Conservation (phyloP, 495 filamentous ascomycete species). For the Penicillium pancosmium region DNA sequence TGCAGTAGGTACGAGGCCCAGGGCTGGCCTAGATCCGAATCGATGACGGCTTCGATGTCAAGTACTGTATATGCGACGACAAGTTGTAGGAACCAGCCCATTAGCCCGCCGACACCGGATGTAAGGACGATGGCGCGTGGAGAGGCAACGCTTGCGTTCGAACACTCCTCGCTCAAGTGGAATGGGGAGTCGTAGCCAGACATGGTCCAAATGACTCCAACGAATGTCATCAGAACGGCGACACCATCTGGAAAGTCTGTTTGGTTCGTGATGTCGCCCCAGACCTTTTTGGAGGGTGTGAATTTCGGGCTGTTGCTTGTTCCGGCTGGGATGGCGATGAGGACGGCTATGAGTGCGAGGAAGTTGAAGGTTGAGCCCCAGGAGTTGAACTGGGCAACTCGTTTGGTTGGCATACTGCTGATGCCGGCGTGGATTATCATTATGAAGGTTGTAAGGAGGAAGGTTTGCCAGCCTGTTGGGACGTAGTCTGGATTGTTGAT, state of each 20-base stretch:
- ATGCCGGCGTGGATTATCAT: conserved; percentile 72
- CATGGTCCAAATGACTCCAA: conserved; percentile 67
- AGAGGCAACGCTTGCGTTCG: conserved; percentile 73
- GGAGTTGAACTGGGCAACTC: conserved; percentile 77
- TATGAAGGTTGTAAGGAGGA: conserved; percentile 68
- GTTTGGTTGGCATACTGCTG: conserved; percentile 73
- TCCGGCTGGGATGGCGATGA: conserved; percentile 71
- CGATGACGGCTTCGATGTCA: conserved; percentile 63
- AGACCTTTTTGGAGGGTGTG: conserved; percentile 62
- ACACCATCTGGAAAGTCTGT: conserved; percentile 74
- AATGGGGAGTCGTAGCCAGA: conserved; percentile 74
- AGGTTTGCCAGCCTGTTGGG: conserved; percentile 69
- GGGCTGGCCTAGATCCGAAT: conserved; percentile 70
- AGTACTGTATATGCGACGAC: conserved; percentile 80
- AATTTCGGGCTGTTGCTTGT: conserved; percentile 65
- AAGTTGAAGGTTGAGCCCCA: conserved; percentile 77
- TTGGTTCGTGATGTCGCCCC: conserved; percentile 68
- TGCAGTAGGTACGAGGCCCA: conserved; percentile 77
- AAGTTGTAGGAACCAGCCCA: conserved; percentile 76
- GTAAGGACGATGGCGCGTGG: conserved; percentile 80
- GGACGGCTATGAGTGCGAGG: conserved; percentile 63
- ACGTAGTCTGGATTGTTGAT: conserved; percentile 67
- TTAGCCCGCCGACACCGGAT: conserved; percentile 64
- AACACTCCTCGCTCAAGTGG: conserved; percentile 77
- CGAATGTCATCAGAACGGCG: conserved; percentile 76